Evolutionary conservation across 202 grass and related monocot species (phyloP).

Genomic region (Bolboschoenoplectus hybrid): DNA sequence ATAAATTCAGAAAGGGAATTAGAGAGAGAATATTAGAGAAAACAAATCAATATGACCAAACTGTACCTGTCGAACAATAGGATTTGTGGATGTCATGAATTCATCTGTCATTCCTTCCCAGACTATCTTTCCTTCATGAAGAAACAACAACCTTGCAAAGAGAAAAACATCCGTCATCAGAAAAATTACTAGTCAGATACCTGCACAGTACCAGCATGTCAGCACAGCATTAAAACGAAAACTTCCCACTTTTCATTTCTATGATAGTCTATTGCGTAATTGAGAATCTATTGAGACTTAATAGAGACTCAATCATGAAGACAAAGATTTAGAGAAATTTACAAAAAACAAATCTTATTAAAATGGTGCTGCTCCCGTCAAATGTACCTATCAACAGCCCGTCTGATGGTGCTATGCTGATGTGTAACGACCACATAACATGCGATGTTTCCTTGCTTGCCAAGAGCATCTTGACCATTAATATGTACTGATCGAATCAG

Average conservation of each 20-base stretch:
- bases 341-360: neutral
- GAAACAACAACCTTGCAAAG: constrained; percentile 82
- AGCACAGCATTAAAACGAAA: neutral
- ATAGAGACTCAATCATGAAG: neutral
- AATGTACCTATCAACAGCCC: constrained; percentile 86
- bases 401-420: constrained; percentile 97
- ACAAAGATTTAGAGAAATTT: neutral
- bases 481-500: constrained; percentile 90
- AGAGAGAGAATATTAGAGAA: constrained; percentile 1
- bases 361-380: constrained; percentile 19
- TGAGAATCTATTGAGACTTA: neutral
- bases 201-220: neutral
- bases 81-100: constrained; percentile 74
- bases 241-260: neutral
- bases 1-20: neutral
- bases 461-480: constrained; percentile 60
- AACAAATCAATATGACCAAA: constrained; percentile 27
- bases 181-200: neutral
- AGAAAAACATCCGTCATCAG: neutral
- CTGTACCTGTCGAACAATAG: constrained; percentile 83
- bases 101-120: constrained; percentile 98
- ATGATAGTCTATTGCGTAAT: neutral
- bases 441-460: constrained; percentile 77
- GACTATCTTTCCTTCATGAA: constrained; percentile 78
- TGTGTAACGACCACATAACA: constrained; percentile 92